phyloP scores from a whole-genome alignment of 768 basidiomycete genomes.

The Lentinus brumalis region DNA sequence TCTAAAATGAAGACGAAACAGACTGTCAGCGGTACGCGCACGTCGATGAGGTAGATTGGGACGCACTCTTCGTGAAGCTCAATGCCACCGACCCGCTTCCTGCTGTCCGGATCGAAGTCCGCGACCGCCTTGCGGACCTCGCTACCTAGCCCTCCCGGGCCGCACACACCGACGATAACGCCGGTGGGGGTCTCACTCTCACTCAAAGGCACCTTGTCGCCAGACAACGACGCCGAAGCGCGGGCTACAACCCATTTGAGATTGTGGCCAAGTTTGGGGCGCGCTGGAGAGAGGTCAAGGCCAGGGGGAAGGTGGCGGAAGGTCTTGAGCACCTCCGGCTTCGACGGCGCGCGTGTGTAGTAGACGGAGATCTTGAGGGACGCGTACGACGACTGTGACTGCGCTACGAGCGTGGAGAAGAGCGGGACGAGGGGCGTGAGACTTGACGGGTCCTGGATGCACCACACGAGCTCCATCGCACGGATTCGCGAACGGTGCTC shows the following conservation, averaged over 20 bases:
- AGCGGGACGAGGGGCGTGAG: constrained; percentile 42
- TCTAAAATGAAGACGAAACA: constrained; percentile 1
- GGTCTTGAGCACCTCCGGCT: constrained; percentile 20
- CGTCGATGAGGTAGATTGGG: background rate
- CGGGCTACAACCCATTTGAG: constrained; percentile 28
- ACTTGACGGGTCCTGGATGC: constrained; percentile 43
- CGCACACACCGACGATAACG: constrained; percentile 46
- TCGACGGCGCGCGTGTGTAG: constrained; percentile 44
- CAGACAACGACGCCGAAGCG: constrained; percentile 22
- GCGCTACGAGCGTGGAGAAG: constrained; percentile 39
- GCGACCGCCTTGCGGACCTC: constrained; percentile 39
- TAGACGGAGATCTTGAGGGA: constrained; percentile 43
- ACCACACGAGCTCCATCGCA: constrained; percentile 58
- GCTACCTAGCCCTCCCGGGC: constrained; percentile 42
- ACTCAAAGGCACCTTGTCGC: constrained; percentile 11
- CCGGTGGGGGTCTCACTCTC: constrained; percentile 28
- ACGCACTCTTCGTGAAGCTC: constrained; percentile 46
- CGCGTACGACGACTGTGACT: constrained; percentile 27
- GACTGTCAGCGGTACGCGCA: background rate
- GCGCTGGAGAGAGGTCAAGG: constrained; percentile 31
- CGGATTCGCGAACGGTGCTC: constrained; percentile 40
- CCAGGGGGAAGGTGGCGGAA: constrained; percentile 31
- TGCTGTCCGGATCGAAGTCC: constrained; percentile 33
- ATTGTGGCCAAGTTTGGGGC: constrained; percentile 28
- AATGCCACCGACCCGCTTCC: constrained; percentile 41